These are phyloP conservation scores for Euphorbia peplus DNA, from an alignment of 345 rosid genomes.

Conservation along the genomic window DNA sequence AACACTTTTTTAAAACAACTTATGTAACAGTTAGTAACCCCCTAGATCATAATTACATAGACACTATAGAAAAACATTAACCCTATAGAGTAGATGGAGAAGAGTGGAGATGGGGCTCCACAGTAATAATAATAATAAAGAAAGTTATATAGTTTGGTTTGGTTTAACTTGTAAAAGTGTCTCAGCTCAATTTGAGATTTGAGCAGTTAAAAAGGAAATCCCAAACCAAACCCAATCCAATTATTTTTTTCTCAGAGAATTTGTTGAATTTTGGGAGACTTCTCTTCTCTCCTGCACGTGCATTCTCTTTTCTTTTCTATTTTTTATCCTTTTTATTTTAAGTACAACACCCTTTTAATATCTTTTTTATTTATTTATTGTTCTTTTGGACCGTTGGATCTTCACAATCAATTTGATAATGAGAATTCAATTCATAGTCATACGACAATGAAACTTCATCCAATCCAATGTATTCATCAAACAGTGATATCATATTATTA, in stretches of 20 bases:
- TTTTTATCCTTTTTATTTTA: not conserved
- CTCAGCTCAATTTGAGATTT: constrained; percentile 8
- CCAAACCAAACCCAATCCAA: too few relatives aligned
- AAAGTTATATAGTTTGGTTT: not conserved
- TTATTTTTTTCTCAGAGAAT: constrained; percentile 7
- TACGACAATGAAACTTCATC: too few relatives aligned
- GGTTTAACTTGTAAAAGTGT: constrained; percentile 7
- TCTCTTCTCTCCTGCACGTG: not conserved
- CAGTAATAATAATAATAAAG: not conserved
- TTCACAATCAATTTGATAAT: too few relatives aligned
- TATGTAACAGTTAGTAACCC: too few relatives aligned
- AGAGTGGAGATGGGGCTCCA: not conserved
- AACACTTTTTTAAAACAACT: too few relatives aligned
- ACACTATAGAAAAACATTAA: too few relatives aligned
- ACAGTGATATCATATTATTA: too few relatives aligned
- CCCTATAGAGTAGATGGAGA: not conserved
- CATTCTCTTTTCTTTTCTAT: not conserved
- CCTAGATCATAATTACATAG: too few relatives aligned
- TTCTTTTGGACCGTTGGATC: not conserved
- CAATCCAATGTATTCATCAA: not conserved
- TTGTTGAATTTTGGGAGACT: not conserved
- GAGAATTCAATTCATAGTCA: too few relatives aligned
- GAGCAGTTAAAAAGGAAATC: not conserved
- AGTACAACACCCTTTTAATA: not conserved
- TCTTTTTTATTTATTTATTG: not conserved